Conservation (phyloP, 768 basidiomycete species). For the Russula griseocarnosa region DNA sequence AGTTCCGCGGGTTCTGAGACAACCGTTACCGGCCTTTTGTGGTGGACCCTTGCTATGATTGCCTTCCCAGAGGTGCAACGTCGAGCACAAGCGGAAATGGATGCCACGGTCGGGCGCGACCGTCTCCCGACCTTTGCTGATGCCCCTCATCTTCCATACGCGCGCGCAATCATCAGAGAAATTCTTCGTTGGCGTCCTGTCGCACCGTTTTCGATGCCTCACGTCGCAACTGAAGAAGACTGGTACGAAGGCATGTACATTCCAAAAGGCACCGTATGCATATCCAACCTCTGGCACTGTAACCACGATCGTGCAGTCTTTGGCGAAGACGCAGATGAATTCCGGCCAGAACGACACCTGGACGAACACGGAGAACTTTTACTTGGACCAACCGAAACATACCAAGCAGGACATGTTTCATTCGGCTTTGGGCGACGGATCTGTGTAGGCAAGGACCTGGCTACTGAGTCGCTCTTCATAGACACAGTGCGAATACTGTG, state of each 20-base stretch:
- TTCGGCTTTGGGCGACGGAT: constrained; percentile 27
- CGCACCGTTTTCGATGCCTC: not conserved
- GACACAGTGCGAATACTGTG: constrained; percentile 26
- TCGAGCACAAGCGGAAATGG: constrained; percentile 25
- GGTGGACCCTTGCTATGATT: constrained; percentile 22
- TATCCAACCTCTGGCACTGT: constrained; percentile 30
- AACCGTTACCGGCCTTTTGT: constrained; percentile 2
- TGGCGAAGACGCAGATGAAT: constrained; percentile 26
- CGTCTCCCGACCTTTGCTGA: constrained; percentile 25
- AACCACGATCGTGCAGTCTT: constrained; percentile 16
- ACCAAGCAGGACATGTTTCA: constrained; percentile 21
- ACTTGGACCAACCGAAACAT: constrained; percentile 13
- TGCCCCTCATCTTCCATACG: constrained; percentile 25
- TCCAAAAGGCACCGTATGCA: constrained; percentile 37
- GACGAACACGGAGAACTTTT: constrained; percentile 10
- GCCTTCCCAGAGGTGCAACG: constrained; percentile 21
- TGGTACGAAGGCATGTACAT: constrained; percentile 34
- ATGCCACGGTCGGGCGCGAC: constrained; percentile 20
- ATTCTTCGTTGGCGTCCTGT: constrained; percentile 12
- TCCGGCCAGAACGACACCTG: constrained; percentile 28
- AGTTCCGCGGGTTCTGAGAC: constrained; percentile 18
- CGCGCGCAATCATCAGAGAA: constrained; percentile 26
- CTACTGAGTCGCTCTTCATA: constrained; percentile 28
- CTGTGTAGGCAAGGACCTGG: constrained; percentile 29
- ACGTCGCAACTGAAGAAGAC: constrained; percentile 31